Base-by-base conservation (phyloP, 352 stramenopile genomes). In the Phytophthora pinifolia region DNA sequence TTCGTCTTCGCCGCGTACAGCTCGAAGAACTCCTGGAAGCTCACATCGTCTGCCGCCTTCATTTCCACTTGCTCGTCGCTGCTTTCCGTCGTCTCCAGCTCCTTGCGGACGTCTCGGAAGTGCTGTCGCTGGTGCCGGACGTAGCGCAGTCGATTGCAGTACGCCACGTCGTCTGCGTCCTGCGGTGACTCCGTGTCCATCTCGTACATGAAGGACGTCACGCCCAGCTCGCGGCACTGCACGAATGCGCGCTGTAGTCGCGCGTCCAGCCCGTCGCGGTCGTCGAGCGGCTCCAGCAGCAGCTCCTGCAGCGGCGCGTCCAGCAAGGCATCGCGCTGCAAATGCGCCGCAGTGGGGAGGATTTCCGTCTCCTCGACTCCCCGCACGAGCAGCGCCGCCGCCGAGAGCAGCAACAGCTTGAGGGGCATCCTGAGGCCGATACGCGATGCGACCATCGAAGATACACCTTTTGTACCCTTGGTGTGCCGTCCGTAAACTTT, bases 1-100 rank as follows among this genome's bases (percentile, higher is more conserved):
- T 37, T 39, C 14, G 43, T 18, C 7, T 55, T 51, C 62, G 73
- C 67, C 3, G 72, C 75, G 46, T 74, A 87, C 31, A 60, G 62
- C 57, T 86, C 74, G 42, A 90, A 86, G 58, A 90, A 90, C 38
- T 67, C 65, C 47, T 90, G 73, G 33, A 85, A 78, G 34, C 60
- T 69, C n/a, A 87, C 8, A 3, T 75, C 55, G 1, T 55, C 31
- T 1, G 33, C 52, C 8, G 29, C 14, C 32, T 46, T 65, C 22
- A 27, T 51, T 1, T 68, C 50, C 3, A 86, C 51, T 32, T 63
- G 35, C 1, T 8, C 13, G 2, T 29, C 27, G 29, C 44, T 37
- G 5, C n/a, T 9, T 6, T 31, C 31, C 6, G 9, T 0, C 14
- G 39, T 10, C 39, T 37, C 29, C 8, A 83, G 35, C 31, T 66